Evolutionary conservation across 768 basidiomycete species (phyloP).

Genomic region (Fistulinella prunicolor): DNA sequence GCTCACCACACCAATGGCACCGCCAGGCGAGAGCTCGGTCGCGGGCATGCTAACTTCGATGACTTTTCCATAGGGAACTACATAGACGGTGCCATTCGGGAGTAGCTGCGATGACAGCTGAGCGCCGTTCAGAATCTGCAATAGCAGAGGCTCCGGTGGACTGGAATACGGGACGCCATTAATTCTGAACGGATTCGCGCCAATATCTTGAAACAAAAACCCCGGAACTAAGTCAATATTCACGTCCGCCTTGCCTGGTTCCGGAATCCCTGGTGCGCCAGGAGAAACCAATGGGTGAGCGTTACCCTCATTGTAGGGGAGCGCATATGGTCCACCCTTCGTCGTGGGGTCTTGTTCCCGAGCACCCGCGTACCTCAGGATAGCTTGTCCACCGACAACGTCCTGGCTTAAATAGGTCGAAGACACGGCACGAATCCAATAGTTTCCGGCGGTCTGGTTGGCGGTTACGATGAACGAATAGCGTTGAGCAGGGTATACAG

Average conservation of each 20-base stretch:
- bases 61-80: slow-evolving; percentile 39
- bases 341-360: slow-evolving; percentile 32
- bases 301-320: slow-evolving; percentile 35
- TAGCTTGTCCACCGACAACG: slow-evolving; percentile 34
- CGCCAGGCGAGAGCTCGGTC: slow-evolving; percentile 4
- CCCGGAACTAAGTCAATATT: slow-evolving; percentile 34
- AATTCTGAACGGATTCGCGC: slow-evolving; percentile 12
- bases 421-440: slow-evolving; percentile 39
- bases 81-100: slow-evolving; percentile 41
- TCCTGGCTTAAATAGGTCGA: slow-evolving; percentile 11
- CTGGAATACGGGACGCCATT: slow-evolving; percentile 32
- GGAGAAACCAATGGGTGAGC: slow-evolving; percentile 31
- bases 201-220: background rate
- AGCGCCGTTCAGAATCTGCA: slow-evolving; percentile 41
- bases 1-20: slow-evolving; percentile 15
- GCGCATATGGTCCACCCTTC: slow-evolving; percentile 12
- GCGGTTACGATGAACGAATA: slow-evolving; percentile 45
- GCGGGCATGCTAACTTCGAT: slow-evolving; percentile 43
- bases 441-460: slow-evolving; percentile 34
- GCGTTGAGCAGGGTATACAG: slow-evolving; percentile 49
- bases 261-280: slow-evolving; percentile 31
- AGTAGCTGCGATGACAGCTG: slow-evolving; percentile 35
- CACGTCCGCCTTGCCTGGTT: slow-evolving; percentile 40
- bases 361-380: slow-evolving; percentile 43
- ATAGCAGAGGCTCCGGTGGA: slow-evolving; percentile 40